These are phyloP conservation scores for Ilex paraguariensis DNA, from an alignment of 305 asterid genomes.

Conservation along the genomic window DNA sequence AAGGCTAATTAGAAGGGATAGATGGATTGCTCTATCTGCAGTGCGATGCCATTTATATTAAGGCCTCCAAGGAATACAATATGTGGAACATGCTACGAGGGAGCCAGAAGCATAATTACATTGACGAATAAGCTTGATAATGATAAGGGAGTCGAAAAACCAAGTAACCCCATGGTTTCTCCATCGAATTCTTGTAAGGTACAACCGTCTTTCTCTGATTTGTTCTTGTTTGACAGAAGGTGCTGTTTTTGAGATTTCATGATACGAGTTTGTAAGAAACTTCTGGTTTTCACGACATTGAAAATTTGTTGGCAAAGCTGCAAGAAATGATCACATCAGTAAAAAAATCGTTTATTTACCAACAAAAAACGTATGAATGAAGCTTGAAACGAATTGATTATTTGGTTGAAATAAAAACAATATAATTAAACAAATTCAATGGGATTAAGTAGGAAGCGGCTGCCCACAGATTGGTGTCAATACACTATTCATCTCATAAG, in stretches of 20 bases:
- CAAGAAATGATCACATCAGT: too few relatives aligned
- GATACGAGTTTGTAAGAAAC: too few relatives aligned
- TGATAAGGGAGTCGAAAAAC: slow-evolving; percentile 31
- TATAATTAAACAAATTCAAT: too few relatives aligned
- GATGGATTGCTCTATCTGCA: slow-evolving; percentile 93
- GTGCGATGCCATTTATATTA: slow-evolving; percentile 67
- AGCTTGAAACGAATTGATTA: too few relatives aligned
- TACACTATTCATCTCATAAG: too few relatives aligned
- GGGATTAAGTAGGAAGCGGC: too few relatives aligned
- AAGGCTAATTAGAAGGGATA: not conserved
- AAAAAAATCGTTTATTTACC: too few relatives aligned
- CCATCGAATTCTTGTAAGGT: slow-evolving; percentile 56
- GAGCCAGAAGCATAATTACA: slow-evolving; percentile 65
- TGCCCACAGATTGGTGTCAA: too few relatives aligned
- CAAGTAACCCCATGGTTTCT: slow-evolving; percentile 28
- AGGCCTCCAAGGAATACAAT: slow-evolving; percentile 88
- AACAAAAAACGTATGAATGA: not conserved
- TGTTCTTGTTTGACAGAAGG: not conserved
- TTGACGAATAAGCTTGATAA: slow-evolving; percentile 53
- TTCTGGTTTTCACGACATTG: too few relatives aligned
- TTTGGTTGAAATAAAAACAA: too few relatives aligned
- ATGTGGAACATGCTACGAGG: slow-evolving; percentile 81
- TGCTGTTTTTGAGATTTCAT: too few relatives aligned
- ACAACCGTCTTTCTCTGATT: not conserved
- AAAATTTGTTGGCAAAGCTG: too few relatives aligned